Evolutionary conservation across 352 stramenopile genomes (phyloP), one percentile per base, ranked within the genome.

Genomic region (Thalassiosira livingstoniorum): DNA sequence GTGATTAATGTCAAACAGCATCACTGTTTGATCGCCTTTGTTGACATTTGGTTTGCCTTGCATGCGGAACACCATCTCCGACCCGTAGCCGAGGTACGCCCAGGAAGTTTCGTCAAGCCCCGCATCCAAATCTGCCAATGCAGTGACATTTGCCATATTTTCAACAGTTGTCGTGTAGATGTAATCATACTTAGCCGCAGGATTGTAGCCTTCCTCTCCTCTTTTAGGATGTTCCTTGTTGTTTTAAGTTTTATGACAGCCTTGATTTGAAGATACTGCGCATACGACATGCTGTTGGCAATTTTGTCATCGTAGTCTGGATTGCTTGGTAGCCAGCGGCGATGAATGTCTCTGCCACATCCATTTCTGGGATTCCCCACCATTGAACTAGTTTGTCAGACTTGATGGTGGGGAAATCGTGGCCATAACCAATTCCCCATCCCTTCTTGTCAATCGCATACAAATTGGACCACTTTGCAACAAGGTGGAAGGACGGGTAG

Each of bases 131-230:
- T 68, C 42, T 11, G 68, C 57, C 0, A 3, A n/a, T 18, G 4
- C 42, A 7, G 68, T 77, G 10, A 62, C 23, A 35, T 69, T 51
- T 21, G 68, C 69, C 55, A 69, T 77, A 21, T 77, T 77, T 27
- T 77, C 37, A 25, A 29, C 29, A 4, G 69, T 21, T 11, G 32
- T 39, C 0, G n/a, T 18, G 15, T 39, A 77, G 23, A 77, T 69
- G 15, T 69, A 64, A 67, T 77, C 68, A 42, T 69, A 77, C 42
- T 77, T 77, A 2, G 29, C 10, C 18, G n/a, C 29, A 23, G 68
- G 68, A 51, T 77, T 34, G 18, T 69, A 77, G 10, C 25, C 53
- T 15, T 43, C 68, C 7, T 23, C 18, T 29, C 55, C 54, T 60
- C 57, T 55, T n/a, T 51, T 61, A 13, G 29, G 31, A 27, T 11